Percentiles rank a stretch among this genome's conserved stretches.
Conservation (phyloP, 345 rosid species). For the Arabis hirsuta region DNA sequence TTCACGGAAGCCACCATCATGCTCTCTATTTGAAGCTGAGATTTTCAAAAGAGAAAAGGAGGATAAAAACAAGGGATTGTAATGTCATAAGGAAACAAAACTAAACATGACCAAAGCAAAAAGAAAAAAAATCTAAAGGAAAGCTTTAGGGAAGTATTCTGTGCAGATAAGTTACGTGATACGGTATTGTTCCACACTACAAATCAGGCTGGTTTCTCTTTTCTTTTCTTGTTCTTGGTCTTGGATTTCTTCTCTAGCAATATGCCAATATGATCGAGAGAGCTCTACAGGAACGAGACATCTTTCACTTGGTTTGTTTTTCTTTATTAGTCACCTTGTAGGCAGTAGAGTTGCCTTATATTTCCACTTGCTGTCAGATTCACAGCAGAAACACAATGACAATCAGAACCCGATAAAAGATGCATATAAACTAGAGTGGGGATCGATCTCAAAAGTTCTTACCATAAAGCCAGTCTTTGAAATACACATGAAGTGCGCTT, state of each 20-base stretch:
- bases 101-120: conserved; percentile 25
- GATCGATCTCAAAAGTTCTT: conserved; percentile 27
- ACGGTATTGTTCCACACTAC: conserved; percentile 41
- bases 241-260: conserved; percentile 40
- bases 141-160: conserved; percentile 34
- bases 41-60: conserved; percentile 20
- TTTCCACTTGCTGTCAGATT: conserved; percentile 82
- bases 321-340: conserved; percentile 75
- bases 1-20: conserved; percentile 23
- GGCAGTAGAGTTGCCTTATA: conserved; percentile 98
- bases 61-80: conserved; percentile 33
- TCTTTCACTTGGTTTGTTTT: conserved; percentile 20
- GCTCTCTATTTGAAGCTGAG: conserved; percentile 11
- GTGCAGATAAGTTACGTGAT: conserved; percentile 46
- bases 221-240: not conserved
- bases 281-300: conserved; percentile 38
- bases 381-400: conserved; percentile 9
- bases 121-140: conserved; percentile 34
- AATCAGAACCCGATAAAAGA: conserved; percentile 20
- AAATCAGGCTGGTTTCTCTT: conserved; percentile 39
- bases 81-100: conserved; percentile 26
- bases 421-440: not conserved
- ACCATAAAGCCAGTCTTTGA: conserved; percentile 99
- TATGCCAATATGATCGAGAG: conserved; percentile 37
- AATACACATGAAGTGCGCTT: conserved; percentile 82